Percentiles rank a stretch among this genome's conserved stretches.
Conservation (phyloP, 441 rosid genomes). For the Eutrema salsugineum region DNA sequence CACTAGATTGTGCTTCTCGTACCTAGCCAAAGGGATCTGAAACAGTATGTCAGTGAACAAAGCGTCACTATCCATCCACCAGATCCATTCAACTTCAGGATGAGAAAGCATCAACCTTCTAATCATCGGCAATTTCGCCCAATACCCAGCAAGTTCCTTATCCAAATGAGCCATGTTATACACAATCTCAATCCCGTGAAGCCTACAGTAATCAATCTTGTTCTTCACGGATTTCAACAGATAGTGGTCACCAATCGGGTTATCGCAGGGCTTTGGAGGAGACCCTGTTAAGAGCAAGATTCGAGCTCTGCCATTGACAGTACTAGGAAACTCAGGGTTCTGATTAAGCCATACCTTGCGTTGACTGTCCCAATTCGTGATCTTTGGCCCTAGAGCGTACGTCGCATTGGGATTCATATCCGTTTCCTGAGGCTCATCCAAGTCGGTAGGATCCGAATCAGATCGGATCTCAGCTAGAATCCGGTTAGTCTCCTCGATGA, state of each 20-base stretch:
- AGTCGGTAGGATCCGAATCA: slow-evolving; percentile 52
- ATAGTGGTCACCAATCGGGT: slow-evolving; percentile 91
- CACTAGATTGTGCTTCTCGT: slow-evolving; percentile 65
- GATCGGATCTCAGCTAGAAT: slow-evolving; percentile 90
- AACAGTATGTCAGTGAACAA: slow-evolving; percentile 94
- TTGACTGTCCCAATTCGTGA: slow-evolving; percentile 67
- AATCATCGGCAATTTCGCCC: slow-evolving; percentile 95
- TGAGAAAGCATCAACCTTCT: slow-evolving; percentile 88
- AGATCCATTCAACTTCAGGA: slow-evolving; percentile 94
- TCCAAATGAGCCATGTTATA: slow-evolving; percentile 97
- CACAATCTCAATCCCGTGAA: slow-evolving; percentile 95
- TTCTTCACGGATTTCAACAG: slow-evolving; percentile 86
- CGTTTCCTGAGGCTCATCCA: slow-evolving; percentile 42
- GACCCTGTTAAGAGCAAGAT: slow-evolving; percentile 86
- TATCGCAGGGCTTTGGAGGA: slow-evolving; percentile 90
- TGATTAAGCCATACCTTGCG: slow-evolving; percentile 76
- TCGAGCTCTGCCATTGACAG: slow-evolving; percentile 63
- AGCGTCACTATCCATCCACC: slow-evolving; percentile 99
- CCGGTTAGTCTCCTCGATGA: slow-evolving; percentile 84
- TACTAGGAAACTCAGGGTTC: slow-evolving; percentile 77
- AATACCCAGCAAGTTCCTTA: slow-evolving; percentile 86
- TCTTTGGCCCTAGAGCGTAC: slow-evolving; percentile 75
- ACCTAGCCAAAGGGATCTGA: slow-evolving; percentile 70
- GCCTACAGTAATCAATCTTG: slow-evolving; percentile 95
- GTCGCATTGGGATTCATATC: slow-evolving; percentile 59